Conservation (phyloP, 2,329 filamentous ascomycete species). For the Dactylonectria estremocensis region DNA sequence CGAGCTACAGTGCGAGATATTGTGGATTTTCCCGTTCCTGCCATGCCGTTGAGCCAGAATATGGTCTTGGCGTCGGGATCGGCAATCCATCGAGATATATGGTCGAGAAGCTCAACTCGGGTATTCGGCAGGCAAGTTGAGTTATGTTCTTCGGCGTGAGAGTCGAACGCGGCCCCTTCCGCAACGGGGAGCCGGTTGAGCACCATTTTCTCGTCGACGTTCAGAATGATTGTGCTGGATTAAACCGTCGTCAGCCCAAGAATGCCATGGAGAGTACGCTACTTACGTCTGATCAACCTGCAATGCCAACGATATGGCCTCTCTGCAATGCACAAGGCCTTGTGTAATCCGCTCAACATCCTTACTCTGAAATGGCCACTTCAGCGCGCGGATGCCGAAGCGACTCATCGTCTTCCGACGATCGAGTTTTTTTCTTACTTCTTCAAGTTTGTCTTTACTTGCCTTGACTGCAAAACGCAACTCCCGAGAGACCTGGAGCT, state of each 20-base stretch:
- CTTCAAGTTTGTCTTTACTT: neutral
- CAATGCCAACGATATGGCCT: constrained; percentile 49
- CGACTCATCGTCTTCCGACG: neutral
- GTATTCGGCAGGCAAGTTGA: too few relatives aligned
- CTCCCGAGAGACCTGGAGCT: neutral
- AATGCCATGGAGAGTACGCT: neutral
- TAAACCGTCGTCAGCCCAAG: neutral
- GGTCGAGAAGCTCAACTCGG: too few relatives aligned
- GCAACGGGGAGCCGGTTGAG: too few relatives aligned
- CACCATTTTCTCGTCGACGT: too few relatives aligned
- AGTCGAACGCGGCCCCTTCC: too few relatives aligned
- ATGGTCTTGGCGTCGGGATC: too few relatives aligned
- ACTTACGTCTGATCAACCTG: constrained; percentile 55
- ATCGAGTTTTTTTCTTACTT: too few relatives aligned
- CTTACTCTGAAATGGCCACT: neutral
- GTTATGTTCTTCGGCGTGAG: too few relatives aligned
- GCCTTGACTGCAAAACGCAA: neutral
- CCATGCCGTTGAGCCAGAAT: too few relatives aligned
- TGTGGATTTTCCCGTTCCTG: too few relatives aligned
- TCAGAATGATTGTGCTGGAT: neutral
- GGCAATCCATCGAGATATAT: too few relatives aligned
- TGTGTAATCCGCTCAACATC: constrained; percentile 42
- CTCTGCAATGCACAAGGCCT: constrained; percentile 47
- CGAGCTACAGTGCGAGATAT: too few relatives aligned
- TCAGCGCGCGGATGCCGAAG: neutral